Evolutionary conservation across 768 basidiomycete species (phyloP), one percentile per base, ranked within the genome.

Genomic region (Clitopilus passeckerianus): DNA sequence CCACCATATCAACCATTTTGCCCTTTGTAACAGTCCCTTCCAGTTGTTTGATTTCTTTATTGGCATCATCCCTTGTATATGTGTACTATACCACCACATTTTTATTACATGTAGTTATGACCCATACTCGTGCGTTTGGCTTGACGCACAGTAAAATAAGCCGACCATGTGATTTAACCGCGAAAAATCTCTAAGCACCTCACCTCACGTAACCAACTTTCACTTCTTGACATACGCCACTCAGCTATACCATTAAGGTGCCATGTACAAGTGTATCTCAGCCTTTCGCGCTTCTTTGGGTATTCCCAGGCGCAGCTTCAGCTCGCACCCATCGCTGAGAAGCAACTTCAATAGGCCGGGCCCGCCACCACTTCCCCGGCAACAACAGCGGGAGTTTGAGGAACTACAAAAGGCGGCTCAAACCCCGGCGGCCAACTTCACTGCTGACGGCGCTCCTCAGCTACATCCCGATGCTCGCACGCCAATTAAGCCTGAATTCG

Each of bases 351-450:
- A 76, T 55, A 80, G 84, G 0, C 93, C 93, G 0, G 74, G 84
- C 0, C 94, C 94, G 0, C 89, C 88, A 1, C 82, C 89, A 0
- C 82, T 96, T 14, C 90, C 93, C 1, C 76, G 76, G 1, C 80
- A 83, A 23, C 81, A 91, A 59, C 94, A 96, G 68, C 85, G 84
- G 57, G 91, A 95, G 71, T 95, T 95, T 60, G 92, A 96, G 68
- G 80, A 86, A n/a, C 86, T 94, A 34, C 80, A 87, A 62, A 82
- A 86, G 18, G 75, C 72, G n/a, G 84, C 85, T 1, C 84, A 84
- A 61, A 70, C 72, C 2, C 80, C 80, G 8, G 46, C 46, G 5
- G 46, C 46, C 46, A 50, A 50, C 20, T 72, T 77, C 2, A 34
- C 12, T 18, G 54, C 54, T 16, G 33, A 33, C 54, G 54, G 67